phyloP scores from a whole-genome alignment of 768 basidiomycete genomes.

The Lactarius akahatsu region DNA sequence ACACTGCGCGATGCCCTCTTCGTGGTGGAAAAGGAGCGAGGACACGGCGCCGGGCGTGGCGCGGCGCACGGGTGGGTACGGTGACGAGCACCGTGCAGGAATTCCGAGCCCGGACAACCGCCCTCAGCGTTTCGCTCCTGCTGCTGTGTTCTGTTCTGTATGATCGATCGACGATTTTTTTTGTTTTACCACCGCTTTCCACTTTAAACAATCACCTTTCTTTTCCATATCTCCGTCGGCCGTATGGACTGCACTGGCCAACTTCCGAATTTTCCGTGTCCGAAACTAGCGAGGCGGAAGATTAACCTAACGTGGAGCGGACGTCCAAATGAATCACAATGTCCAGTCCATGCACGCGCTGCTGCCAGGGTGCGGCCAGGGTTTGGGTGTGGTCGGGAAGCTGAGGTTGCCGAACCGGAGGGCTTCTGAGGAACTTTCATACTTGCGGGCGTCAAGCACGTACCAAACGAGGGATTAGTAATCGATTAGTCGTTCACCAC shows the following conservation, averaged over 20 bases:
- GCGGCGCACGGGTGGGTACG: constrained; percentile 63
- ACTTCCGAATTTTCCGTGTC: not conserved
- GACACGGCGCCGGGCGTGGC: constrained; percentile 79
- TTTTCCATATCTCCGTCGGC: not conserved
- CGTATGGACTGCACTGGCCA: constrained; percentile 3
- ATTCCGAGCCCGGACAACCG: not conserved
- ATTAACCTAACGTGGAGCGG: not conserved
- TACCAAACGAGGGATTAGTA: not conserved
- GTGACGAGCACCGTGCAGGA: not conserved
- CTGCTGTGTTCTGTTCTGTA: constrained; percentile 19
- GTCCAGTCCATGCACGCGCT: not conserved
- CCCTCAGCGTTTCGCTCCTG: not conserved
- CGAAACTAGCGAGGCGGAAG: constrained; percentile 1
- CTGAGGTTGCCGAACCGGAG: constrained; percentile 11
- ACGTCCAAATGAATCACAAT: not conserved
- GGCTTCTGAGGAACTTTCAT: constrained; percentile 24
- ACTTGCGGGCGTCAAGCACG: constrained; percentile 16
- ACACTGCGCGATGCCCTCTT: constrained; percentile 84
- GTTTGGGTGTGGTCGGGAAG: not conserved
- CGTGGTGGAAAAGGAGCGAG: constrained; percentile 77
- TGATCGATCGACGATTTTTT: constrained; percentile 1
- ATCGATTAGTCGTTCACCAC: not conserved
- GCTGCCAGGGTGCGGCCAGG: not conserved
- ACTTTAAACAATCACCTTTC: not conserved
- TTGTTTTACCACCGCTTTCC: not conserved